A percentile compares a stretch with the other conserved stretches of the same genome.
Conservation (phyloP, 495 filamentous ascomycete genomes). For the Poronia punctata region DNA sequence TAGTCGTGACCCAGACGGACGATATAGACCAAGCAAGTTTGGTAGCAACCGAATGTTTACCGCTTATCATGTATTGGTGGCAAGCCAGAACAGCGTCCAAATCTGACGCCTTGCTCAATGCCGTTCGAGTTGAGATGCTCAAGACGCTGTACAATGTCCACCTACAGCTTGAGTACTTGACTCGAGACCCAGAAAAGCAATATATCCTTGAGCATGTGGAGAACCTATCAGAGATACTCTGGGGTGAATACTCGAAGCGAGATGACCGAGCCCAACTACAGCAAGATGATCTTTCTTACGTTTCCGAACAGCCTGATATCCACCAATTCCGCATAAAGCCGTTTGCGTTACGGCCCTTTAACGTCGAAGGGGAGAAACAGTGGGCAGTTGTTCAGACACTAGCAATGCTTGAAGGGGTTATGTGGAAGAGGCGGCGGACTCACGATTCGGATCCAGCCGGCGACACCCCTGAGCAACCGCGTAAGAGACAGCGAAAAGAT, state of each 20-base stretch:
- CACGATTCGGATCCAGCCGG: slow-evolving; percentile 18
- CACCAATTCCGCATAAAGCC: slow-evolving; percentile 29
- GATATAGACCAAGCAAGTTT: slow-evolving; percentile 53
- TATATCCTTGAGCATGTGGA: slow-evolving; percentile 32
- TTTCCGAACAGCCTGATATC: slow-evolving; percentile 26
- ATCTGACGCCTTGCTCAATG: slow-evolving; percentile 64
- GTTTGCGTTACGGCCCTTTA: slow-evolving; percentile 44
- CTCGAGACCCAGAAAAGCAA: slow-evolving; percentile 20
- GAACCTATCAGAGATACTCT: slow-evolving; percentile 54
- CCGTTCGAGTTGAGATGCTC: slow-evolving; percentile 52
- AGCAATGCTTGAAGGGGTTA: slow-evolving; percentile 40
- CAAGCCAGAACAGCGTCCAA: slow-evolving; percentile 52
- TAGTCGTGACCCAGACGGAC: slow-evolving; percentile 59
- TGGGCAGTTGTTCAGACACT: slow-evolving; percentile 49
- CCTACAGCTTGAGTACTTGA: slow-evolving; percentile 46
- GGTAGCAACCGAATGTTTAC: slow-evolving; percentile 54
- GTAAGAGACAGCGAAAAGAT: slow-evolving; percentile 59
- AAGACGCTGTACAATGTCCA: slow-evolving; percentile 62
- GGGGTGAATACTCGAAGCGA: slow-evolving; percentile 65
- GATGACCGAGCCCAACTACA: slow-evolving; percentile 66
- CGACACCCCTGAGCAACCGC: slow-evolving; percentile 32
- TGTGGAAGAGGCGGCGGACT: slow-evolving; percentile 26
- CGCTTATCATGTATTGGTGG: slow-evolving; percentile 70
- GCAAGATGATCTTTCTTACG: slow-evolving; percentile 63
- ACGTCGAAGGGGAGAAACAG: slow-evolving; percentile 40